These are phyloP conservation scores for Epichloe elymi DNA, from an alignment of 2,329 filamentous ascomycete genomes.

Conservation along the genomic window DNA sequence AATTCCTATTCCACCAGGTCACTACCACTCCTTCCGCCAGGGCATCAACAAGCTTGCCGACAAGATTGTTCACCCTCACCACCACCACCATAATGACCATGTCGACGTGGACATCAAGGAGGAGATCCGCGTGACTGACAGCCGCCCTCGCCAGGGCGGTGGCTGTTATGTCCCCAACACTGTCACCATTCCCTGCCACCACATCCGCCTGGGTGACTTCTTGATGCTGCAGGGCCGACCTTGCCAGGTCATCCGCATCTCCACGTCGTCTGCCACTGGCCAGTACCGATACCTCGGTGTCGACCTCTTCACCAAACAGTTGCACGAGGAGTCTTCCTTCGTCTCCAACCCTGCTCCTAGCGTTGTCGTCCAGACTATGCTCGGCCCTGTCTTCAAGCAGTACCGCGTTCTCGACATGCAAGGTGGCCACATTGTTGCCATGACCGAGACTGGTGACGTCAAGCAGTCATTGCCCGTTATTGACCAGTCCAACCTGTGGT, in stretches of 20 bases:
- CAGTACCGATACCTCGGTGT: constrained; percentile 99
- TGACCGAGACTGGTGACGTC: constrained; percentile 98
- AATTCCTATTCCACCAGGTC: constrained; percentile 27
- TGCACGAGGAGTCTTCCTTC: constrained; percentile 97
- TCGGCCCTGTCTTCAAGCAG: constrained; percentile 99
- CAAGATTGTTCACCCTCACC: constrained; percentile 35
- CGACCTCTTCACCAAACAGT: constrained; percentile 98
- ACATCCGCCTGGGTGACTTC: constrained; percentile 98
- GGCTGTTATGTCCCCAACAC: constrained; percentile 52
- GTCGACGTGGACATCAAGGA: constrained; percentile 32
- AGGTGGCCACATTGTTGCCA: constrained; percentile 77
- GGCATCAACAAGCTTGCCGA: constrained; percentile 44
- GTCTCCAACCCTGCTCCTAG: constrained; percentile 93
- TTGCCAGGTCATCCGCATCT: constrained; percentile 99
- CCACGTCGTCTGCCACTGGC: constrained; percentile 90
- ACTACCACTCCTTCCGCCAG: constrained; percentile 46
- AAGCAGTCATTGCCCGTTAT: constrained; percentile 91
- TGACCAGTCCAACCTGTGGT: constrained; percentile 83
- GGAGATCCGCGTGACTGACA: constrained; percentile 12
- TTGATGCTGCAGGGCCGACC: constrained; percentile 97
- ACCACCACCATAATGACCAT: constrained; percentile 28
- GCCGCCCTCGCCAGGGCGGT: constrained; percentile 16
- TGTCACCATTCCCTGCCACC: constrained; percentile 97
- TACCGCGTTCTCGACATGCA: constrained; percentile 98
- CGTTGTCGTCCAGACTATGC: constrained; percentile 98